Evolutionary conservation across 495 filamentous ascomycete genomes (phyloP).

Genomic region (Penicillium fimorum): DNA sequence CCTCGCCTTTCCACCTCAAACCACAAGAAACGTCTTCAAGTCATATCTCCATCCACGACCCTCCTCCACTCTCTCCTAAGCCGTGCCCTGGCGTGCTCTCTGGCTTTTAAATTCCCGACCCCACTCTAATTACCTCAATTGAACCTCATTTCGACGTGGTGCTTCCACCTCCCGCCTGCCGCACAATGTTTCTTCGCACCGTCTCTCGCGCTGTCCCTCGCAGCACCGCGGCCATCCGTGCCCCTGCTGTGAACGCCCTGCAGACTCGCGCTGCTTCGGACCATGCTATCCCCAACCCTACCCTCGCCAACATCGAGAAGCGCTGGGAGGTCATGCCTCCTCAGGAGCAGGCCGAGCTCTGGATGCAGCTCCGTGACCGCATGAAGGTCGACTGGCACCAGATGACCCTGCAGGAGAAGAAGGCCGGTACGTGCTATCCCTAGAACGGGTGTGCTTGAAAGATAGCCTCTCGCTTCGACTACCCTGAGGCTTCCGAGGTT

Average conservation of each 20-base stretch:
- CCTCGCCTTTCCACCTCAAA: slow-evolving; percentile 48
- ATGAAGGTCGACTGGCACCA: slow-evolving; percentile 98
- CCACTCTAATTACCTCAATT: slow-evolving; percentile 28
- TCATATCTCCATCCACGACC: slow-evolving; percentile 35
- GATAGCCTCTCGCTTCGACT: slow-evolving; percentile 2
- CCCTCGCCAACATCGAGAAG: slow-evolving; percentile 97
- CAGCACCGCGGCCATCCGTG: slow-evolving; percentile 45
- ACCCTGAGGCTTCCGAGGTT: slow-evolving; percentile 27
- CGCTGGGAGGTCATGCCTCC: slow-evolving; percentile 96
- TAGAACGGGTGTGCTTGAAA: not conserved
- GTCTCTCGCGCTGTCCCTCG: slow-evolving; percentile 47
- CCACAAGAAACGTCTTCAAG: slow-evolving; percentile 41
- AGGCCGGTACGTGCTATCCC: slow-evolving; percentile 77
- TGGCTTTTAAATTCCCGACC: slow-evolving; percentile 22
- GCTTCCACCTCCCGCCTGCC: slow-evolving; percentile 34
- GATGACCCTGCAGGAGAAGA: slow-evolving; percentile 94
- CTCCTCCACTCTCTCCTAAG: slow-evolving; percentile 38
- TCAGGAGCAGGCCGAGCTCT: slow-evolving; percentile 97
- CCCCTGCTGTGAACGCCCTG: slow-evolving; percentile 43
- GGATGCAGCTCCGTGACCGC: slow-evolving; percentile 95
- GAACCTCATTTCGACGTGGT: slow-evolving; percentile 33
- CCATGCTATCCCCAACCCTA: slow-evolving; percentile 96
- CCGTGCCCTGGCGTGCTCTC: slow-evolving; percentile 27
- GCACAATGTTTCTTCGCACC: slow-evolving; percentile 51
- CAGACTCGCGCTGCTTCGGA: slow-evolving; percentile 66